phyloP scores from a whole-genome alignment of 2,329 filamentous ascomycete genomes.

The Aureobasidium namibiae region DNA sequence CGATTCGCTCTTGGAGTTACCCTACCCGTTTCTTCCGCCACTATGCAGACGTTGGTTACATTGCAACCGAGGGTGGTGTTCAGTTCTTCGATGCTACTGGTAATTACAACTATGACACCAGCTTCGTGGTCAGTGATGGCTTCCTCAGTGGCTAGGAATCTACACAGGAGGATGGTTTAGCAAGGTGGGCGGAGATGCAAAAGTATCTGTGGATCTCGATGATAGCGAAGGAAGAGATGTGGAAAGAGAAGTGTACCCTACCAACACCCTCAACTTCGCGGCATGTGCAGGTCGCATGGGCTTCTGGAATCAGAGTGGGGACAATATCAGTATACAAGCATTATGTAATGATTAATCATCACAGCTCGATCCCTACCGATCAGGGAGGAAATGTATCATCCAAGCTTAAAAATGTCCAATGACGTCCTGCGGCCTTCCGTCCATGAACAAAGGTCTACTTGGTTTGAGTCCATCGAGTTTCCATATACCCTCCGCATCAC shows the following conservation, averaged over 20 bases:
- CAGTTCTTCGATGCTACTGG: not conserved
- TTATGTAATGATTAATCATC: too few relatives aligned
- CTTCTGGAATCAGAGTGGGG: too few relatives aligned
- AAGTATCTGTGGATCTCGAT: too few relatives aligned
- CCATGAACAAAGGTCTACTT: not conserved
- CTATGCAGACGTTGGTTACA: not conserved
- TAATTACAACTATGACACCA: not conserved
- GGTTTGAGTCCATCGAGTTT: not conserved
- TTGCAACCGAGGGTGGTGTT: not conserved
- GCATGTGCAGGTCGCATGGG: too few relatives aligned
- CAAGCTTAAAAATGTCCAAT: not conserved
- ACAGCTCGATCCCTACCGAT: too few relatives aligned
- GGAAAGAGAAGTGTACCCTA: too few relatives aligned
- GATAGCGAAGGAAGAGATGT: too few relatives aligned
- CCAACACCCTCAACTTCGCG: too few relatives aligned
- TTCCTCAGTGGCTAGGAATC: not conserved
- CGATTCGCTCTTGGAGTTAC: not conserved
- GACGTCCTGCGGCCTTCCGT: not conserved
- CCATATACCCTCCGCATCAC: not conserved
- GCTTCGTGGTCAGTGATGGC: not conserved
- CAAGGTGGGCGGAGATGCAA: too few relatives aligned
- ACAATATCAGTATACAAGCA: too few relatives aligned
- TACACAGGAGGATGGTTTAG: too few relatives aligned
- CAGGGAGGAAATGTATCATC: too few relatives aligned
- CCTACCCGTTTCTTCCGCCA: not conserved